Conservation (phyloP, 176 grass and related monocot species). For the Musa schizocarpa region DNA sequence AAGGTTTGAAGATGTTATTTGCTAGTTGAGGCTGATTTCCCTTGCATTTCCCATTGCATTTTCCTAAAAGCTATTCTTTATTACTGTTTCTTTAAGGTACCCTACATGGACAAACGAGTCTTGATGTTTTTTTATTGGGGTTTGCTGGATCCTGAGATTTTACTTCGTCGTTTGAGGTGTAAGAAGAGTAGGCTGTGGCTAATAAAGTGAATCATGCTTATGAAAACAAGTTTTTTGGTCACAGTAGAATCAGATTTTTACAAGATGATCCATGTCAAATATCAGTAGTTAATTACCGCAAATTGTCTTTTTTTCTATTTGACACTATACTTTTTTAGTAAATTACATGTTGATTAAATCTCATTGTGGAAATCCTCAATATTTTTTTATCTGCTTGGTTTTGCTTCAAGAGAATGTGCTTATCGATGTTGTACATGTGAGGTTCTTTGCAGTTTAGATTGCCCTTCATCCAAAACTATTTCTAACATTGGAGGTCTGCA, state of each 20-base stretch:
- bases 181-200: not conserved
- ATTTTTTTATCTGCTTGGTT: slow-evolving; percentile 4
- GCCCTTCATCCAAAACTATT: slow-evolving; percentile 50
- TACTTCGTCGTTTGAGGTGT: not conserved
- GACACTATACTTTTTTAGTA: not conserved
- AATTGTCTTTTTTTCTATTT: no score
- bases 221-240: no score
- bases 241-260: no score
- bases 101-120: not conserved
- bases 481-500: slow-evolving; percentile 67
- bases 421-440: not conserved
- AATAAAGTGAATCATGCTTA: not conserved
- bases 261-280: no score
- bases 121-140: not conserved
- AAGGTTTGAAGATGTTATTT: not conserved
- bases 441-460: slow-evolving; percentile 47
- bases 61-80: not conserved
- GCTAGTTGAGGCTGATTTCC: not conserved
- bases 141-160: not conserved
- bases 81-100: not conserved
- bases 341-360: not conserved
- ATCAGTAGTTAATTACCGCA: no score
- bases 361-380: not conserved
- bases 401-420: not conserved
- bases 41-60: not conserved